Percentiles rank a stretch among this genome's conserved stretches.
phyloP scores from a whole-genome alignment of 768 basidiomycete genomes.

The Suillus hirtellus region DNA sequence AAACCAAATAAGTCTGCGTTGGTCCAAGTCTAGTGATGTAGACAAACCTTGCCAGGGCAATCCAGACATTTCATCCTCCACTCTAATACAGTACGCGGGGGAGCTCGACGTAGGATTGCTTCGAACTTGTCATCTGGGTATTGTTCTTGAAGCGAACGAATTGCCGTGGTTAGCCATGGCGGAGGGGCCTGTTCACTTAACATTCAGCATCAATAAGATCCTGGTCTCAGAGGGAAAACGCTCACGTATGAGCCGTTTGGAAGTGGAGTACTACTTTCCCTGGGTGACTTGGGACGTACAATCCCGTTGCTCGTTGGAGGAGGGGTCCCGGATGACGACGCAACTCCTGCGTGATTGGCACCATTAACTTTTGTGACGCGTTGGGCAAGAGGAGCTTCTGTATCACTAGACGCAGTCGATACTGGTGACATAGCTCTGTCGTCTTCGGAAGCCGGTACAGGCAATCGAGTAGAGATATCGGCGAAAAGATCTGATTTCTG shows the following conservation, averaged over 20 bases:
- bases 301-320: constrained; percentile 19
- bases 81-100: constrained; percentile 59
- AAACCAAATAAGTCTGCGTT: constrained; percentile 13
- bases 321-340: constrained; percentile 18
- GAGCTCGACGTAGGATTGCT: constrained; percentile 62
- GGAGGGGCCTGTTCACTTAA: constrained; percentile 49
- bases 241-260: constrained; percentile 30
- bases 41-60: constrained; percentile 86
- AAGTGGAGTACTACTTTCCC: constrained; percentile 15
- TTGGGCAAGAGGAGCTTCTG: constrained; percentile 74
- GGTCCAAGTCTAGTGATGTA: neutral
- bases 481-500: constrained; percentile 38
- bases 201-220: constrained; percentile 33
- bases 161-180: constrained; percentile 69
- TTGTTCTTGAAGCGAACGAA: constrained; percentile 63
- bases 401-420: constrained; percentile 71
- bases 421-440: constrained; percentile 70
- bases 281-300: constrained; percentile 21
- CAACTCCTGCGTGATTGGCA: constrained; percentile 22
- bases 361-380: constrained; percentile 60
- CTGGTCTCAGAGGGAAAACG: constrained; percentile 20
- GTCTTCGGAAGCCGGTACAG: constrained; percentile 37
- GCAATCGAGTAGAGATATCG: constrained; percentile 36
- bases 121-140: constrained; percentile 87
- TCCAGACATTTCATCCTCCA: constrained; percentile 93